phyloP scores from a whole-genome alignment of 176 grass and related monocot genomes.

The Ensete glaucum region DNA sequence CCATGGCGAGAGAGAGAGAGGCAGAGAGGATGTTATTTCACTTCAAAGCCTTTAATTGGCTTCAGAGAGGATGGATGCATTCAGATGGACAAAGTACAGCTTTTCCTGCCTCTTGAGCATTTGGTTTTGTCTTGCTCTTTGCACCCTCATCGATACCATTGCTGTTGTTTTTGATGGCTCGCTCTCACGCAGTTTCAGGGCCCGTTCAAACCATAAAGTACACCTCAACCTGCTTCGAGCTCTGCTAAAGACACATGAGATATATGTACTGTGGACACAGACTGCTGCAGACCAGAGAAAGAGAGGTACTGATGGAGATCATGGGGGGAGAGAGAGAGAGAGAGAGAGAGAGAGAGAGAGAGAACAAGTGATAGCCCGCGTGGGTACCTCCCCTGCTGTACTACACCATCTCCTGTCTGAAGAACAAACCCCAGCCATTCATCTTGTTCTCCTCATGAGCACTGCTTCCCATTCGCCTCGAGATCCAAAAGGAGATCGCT shows the following conservation, averaged over 20 bases:
- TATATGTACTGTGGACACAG: too few relatives aligned
- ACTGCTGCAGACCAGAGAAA: background rate
- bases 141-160: too few relatives aligned
- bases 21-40: background rate
- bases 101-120: too few relatives aligned
- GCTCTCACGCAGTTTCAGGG: background rate
- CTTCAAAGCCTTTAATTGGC: too few relatives aligned
- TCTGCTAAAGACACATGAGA: background rate
- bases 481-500: background rate
- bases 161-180: background rate
- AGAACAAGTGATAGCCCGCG: background rate
- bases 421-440: constrained; percentile 6
- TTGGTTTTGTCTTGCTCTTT: too few relatives aligned
- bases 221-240: background rate
- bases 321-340: background rate
- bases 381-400: constrained; percentile 19
- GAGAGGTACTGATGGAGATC: background rate
- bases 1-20: background rate
- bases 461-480: background rate
- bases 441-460: background rate
- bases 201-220: background rate
- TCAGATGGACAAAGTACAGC: too few relatives aligned
- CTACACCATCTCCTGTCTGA: background rate
- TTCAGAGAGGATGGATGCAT: too few relatives aligned
- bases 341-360: too few relatives aligned